Conservation (phyloP, 352 stramenopile species). For the Phytophthora hibernalis region DNA sequence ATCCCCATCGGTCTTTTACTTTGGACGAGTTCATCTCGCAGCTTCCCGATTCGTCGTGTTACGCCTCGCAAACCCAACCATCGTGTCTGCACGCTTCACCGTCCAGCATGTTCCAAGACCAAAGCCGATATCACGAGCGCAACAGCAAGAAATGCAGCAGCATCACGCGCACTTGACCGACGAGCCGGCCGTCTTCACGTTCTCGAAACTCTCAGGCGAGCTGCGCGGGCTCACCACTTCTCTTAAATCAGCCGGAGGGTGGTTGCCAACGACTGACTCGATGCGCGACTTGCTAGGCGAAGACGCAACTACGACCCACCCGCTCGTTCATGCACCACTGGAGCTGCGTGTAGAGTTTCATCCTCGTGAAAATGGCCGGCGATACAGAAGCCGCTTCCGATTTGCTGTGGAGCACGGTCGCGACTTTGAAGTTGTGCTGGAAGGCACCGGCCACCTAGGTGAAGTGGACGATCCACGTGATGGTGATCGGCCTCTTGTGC, state of each 20-base stretch:
- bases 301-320: conserved; percentile 29
- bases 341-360: conserved; percentile 63
- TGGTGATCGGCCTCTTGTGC: conserved; percentile 56
- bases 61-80: conserved; percentile 68
- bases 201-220: conserved; percentile 49
- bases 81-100: conserved; percentile 58
- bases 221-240: conserved; percentile 65
- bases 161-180: conserved; percentile 66
- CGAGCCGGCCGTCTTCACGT: conserved; percentile 69
- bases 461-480: conserved; percentile 55
- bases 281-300: conserved; percentile 40
- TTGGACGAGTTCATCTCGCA: conserved; percentile 70
- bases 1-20: conserved; percentile 70
- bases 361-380: conserved; percentile 37
- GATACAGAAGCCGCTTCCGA: conserved; percentile 75
- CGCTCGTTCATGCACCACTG: conserved; percentile 51
- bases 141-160: conserved; percentile 57
- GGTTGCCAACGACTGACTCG: conserved; percentile 48
- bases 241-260: conserved; percentile 56
- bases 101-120: conserved; percentile 66
- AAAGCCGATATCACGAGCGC: conserved; percentile 57
- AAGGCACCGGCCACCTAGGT: conserved; percentile 70
- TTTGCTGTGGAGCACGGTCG: conserved; percentile 66
- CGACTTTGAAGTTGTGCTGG: conserved; percentile 76
- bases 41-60: conserved; percentile 51